A percentile compares a stretch with the other conserved stretches of the same genome.
phyloP scores from a whole-genome alignment of 2,329 filamentous ascomycete genomes.

The Parastagonospora avenae region DNA sequence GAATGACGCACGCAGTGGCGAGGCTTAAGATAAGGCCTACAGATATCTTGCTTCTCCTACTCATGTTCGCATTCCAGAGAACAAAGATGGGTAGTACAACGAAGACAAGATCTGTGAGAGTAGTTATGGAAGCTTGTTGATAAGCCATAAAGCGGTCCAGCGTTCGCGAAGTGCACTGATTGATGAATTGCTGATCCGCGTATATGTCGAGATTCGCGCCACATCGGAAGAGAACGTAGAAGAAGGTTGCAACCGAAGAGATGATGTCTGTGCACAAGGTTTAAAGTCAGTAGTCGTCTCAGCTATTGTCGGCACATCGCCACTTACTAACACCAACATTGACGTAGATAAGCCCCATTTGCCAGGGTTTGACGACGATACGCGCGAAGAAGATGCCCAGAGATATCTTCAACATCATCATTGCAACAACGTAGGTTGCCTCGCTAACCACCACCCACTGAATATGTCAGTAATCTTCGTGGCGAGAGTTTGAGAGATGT shows the following conservation, averaged over 20 bases:
- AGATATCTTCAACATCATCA: conserved; percentile 52
- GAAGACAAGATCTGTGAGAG: conserved; percentile 40
- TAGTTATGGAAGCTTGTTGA: conserved; percentile 36
- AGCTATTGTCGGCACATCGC: no score
- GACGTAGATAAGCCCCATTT: conserved; percentile 43
- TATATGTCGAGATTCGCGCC: conserved; percentile 35
- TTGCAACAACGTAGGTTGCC: conserved; percentile 47
- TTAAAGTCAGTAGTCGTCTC: no score
- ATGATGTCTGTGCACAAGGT: conserved; percentile 18
- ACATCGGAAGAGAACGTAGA: conserved; percentile 60
- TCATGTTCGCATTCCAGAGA: conserved; percentile 63
- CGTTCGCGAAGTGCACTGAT: conserved; percentile 49
- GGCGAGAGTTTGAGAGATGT: no score
- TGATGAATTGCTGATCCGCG: conserved; percentile 36
- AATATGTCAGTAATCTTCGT: not conserved
- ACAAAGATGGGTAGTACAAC: conserved; percentile 51
- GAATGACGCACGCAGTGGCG: conserved; percentile 34
- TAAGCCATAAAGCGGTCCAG: conserved; percentile 61
- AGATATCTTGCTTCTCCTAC: conserved; percentile 56
- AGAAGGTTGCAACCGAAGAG: conserved; percentile 50
- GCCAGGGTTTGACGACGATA: conserved; percentile 49
- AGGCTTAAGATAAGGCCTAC: conserved; percentile 61
- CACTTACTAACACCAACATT: conserved; percentile 41
- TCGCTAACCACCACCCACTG: conserved; percentile 46
- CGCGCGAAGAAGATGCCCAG: conserved; percentile 53